These are phyloP conservation scores for Leccinum rimulosum DNA, from an alignment of 768 basidiomycete species.

Conservation along the genomic window DNA sequence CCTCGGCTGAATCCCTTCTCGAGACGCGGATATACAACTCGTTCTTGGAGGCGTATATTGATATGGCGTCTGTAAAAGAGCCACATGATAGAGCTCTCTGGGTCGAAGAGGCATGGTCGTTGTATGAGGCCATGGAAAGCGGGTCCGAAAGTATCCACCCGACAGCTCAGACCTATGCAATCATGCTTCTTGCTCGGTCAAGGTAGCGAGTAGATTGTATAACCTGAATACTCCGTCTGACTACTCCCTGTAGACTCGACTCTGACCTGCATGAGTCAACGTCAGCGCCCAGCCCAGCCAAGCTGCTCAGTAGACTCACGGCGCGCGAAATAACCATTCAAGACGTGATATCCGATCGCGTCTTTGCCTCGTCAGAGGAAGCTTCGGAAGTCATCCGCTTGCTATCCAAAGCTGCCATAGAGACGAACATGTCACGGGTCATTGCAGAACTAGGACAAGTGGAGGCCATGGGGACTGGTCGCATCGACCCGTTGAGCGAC, in stretches of 20 bases:
- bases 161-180: constrained; percentile 60
- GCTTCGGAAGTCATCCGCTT: constrained; percentile 52
- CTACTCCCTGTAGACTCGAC: constrained; percentile 34
- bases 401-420: constrained; percentile 60
- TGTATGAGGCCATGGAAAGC: constrained; percentile 58
- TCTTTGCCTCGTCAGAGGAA: constrained; percentile 52
- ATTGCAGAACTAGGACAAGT: constrained; percentile 57
- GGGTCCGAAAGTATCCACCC: constrained; percentile 48
- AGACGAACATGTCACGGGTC: constrained; percentile 47
- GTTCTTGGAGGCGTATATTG: constrained; percentile 62
- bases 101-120: constrained; percentile 58
- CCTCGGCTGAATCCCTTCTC: constrained; percentile 45
- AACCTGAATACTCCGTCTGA: constrained; percentile 38
- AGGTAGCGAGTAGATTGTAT: constrained; percentile 38
- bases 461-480: constrained; percentile 41
- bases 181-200: constrained; percentile 59
- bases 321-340: constrained; percentile 49
- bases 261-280: constrained; percentile 29
- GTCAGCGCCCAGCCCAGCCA: constrained; percentile 16
- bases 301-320: constrained; percentile 45
- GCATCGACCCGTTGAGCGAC: constrained; percentile 42
- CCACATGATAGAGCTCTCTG: constrained; percentile 46
- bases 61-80: constrained; percentile 53
- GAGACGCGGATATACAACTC: constrained; percentile 56
- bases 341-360: constrained; percentile 55